Evolutionary conservation across 2,329 filamentous ascomycete species (phyloP).

Genomic region (Fusarium setosum): DNA sequence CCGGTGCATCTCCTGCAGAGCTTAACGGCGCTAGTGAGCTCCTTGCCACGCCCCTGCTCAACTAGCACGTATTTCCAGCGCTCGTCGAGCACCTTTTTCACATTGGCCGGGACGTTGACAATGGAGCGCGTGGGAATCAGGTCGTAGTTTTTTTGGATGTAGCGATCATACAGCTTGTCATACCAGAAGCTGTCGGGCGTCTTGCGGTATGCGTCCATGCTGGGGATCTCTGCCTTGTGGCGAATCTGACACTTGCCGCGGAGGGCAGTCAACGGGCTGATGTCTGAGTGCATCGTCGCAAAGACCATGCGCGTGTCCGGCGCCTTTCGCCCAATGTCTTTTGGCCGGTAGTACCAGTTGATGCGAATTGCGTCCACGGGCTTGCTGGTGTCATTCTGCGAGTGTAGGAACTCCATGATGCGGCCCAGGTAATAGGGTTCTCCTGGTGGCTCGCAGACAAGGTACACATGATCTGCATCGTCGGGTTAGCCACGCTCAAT

Average conservation of each 20-base stretch:
- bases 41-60: slow-evolving; percentile 92
- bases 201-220: slow-evolving; percentile 86
- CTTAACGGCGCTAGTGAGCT: slow-evolving; percentile 95
- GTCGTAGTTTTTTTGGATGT: slow-evolving; percentile 98
- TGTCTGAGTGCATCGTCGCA: slow-evolving; percentile 98
- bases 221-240: slow-evolving; percentile 87
- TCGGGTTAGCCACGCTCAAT: slow-evolving; percentile 47
- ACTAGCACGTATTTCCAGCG: slow-evolving; percentile 97
- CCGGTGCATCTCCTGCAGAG: slow-evolving; percentile 91
- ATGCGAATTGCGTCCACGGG: slow-evolving; percentile 89
- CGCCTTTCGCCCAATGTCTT: slow-evolving; percentile 93
- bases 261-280: slow-evolving; percentile 89
- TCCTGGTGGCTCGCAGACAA: slow-evolving; percentile 96
- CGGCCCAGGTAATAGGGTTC: slow-evolving; percentile 98
- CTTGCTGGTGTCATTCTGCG: slow-evolving; percentile 76
- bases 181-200: slow-evolving; percentile 93
- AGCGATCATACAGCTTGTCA: slow-evolving; percentile 96
- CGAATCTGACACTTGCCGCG: slow-evolving; percentile 93
- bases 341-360: slow-evolving; percentile 98
- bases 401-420: slow-evolving; percentile 97
- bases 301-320: slow-evolving; percentile 92
- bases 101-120: slow-evolving; percentile 94
- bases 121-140: slow-evolving; percentile 92
- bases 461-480: slow-evolving; percentile 81
- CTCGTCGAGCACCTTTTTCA: slow-evolving; percentile 96